Percentiles rank a stretch among this genome's conserved stretches.
These are phyloP conservation scores for Spizellomyces sp. DNA, from an alignment of 192 early-diverging fungal species.

Conservation along the genomic window DNA sequence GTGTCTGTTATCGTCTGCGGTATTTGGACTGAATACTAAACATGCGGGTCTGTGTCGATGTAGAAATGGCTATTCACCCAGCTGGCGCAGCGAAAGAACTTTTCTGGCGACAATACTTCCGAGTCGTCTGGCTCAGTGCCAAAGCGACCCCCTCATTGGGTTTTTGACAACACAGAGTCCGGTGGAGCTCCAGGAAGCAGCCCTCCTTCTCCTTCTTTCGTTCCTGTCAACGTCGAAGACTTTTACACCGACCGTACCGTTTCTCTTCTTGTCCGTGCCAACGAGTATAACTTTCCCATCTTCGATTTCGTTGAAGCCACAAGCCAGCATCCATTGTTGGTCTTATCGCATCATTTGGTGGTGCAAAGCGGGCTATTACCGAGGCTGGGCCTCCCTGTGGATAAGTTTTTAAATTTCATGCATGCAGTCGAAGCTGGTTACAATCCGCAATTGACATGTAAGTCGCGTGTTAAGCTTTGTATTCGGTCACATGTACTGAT, in stretches of 20 bases:
- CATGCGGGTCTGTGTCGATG: not conserved
- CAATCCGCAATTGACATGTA: conserved; percentile 41
- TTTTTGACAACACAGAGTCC: conserved; percentile 11
- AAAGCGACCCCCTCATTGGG: conserved; percentile 11
- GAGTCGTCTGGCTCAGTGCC: conserved; percentile 14
- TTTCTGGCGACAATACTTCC: conserved; percentile 12
- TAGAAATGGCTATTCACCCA: conserved; percentile 58
- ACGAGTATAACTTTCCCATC: conserved; percentile 56
- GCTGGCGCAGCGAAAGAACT: conserved; percentile 35
- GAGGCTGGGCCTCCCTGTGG: conserved; percentile 36
- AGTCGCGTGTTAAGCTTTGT: conserved; percentile 31
- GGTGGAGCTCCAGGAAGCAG: not conserved
- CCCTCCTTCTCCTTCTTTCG: not conserved
- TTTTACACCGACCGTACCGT: conserved; percentile 22
- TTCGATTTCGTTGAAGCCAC: conserved; percentile 50
- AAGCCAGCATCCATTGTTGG: conserved; percentile 40
- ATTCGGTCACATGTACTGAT: conserved; percentile 18
- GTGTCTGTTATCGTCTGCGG: not conserved
- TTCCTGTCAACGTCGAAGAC: conserved; percentile 16
- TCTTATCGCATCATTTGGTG: conserved; percentile 47
- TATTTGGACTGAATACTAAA: not conserved
- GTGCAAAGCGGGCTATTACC: conserved; percentile 46
- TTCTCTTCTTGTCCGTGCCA: conserved; percentile 33
- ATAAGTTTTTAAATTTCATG: conserved; percentile 54
- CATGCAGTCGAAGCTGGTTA: conserved; percentile 51